These are phyloP conservation scores for Fusarium sp. DNA, from an alignment of 2,329 filamentous ascomycete genomes.

Conservation along the genomic window DNA sequence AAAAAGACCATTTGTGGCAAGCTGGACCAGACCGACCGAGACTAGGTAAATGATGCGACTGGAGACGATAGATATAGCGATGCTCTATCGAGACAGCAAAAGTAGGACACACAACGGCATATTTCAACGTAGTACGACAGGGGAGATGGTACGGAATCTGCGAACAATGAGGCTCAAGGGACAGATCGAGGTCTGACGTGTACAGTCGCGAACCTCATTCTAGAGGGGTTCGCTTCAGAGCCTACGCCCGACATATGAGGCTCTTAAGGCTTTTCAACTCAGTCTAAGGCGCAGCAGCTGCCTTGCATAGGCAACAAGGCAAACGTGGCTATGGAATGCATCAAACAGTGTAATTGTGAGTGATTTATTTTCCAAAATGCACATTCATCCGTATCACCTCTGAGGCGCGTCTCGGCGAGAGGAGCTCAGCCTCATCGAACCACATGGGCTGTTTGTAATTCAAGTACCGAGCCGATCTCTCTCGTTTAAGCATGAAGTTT, in stretches of 20 bases:
- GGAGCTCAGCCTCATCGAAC: not conserved
- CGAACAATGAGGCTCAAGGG: not conserved
- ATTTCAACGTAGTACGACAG: slow-evolving; percentile 22
- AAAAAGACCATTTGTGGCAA: not conserved
- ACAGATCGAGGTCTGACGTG: not conserved
- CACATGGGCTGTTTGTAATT: not conserved
- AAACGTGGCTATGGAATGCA: not conserved
- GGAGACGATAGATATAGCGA: not conserved
- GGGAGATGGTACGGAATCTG: not conserved
- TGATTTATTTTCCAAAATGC: not conserved
- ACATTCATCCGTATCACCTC: not conserved
- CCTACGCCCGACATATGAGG: slow-evolving; percentile 26
- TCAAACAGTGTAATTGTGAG: not conserved
- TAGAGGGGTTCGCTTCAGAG: not conserved
- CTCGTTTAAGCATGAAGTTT: not conserved
- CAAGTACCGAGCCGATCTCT: not conserved
- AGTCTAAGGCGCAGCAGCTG: slow-evolving; percentile 24
- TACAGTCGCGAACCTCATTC: not conserved
- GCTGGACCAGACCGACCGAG: not conserved
- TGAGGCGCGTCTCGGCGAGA: not conserved
- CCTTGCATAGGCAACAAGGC: not conserved
- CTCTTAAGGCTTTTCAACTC: not conserved
- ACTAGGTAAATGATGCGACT: not conserved
- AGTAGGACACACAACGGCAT: slow-evolving; percentile 12
- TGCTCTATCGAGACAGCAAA: not conserved